Evolutionary conservation across 257 asterid species (phyloP), one percentile per base, ranked within the genome.

Genomic region (Solanum paucissectum): DNA sequence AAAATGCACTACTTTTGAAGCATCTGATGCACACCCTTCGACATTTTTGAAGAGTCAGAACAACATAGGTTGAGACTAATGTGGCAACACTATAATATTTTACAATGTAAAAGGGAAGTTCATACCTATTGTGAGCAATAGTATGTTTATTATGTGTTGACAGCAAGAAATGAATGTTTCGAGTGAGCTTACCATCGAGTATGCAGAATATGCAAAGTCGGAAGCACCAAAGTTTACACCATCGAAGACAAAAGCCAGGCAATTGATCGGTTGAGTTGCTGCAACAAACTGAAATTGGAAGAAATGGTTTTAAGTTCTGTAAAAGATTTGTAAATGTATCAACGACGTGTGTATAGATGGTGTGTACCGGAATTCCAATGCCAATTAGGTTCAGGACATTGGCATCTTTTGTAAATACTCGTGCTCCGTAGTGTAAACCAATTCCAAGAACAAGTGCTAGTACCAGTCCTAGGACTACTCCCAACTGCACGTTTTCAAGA

Each of bases 221-320:
- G 97, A 93, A 33, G 95, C 98, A 38, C 98, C 96, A 79, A 94
- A 93, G 85, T 94, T 94, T 25, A 95, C 93, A 34, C 98, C 98
- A 72, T 95, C 98, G 46, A 94, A 93, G 36, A 95, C 98, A 40
- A 95, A 95, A 85, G 98, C 96, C 87, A 95, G 33, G 5, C 95
- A 91, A 86, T 94, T 95, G 91, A 94, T 91, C 32, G 98, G 98
- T 64, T 93, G 98, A 68, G 98, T 92, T 16, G 93, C 96, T 86
- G 98, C 96, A 33, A 94, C 95, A 83, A 95, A 95, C 98, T 93
- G 94, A 40, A 34, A 77, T 33, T 23, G 55, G 52, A 88, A 84
- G 44, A 55, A 37, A 27, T 21, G 72, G 36, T 62, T 62, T 4
- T 62, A 49, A 72, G 86, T 64, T 52, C 3, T 9, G 85, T 46